These are phyloP conservation scores for Byssoonygena ceratinophila DNA, from an alignment of 2,329 filamentous ascomycete genomes.

Conservation along the genomic window DNA sequence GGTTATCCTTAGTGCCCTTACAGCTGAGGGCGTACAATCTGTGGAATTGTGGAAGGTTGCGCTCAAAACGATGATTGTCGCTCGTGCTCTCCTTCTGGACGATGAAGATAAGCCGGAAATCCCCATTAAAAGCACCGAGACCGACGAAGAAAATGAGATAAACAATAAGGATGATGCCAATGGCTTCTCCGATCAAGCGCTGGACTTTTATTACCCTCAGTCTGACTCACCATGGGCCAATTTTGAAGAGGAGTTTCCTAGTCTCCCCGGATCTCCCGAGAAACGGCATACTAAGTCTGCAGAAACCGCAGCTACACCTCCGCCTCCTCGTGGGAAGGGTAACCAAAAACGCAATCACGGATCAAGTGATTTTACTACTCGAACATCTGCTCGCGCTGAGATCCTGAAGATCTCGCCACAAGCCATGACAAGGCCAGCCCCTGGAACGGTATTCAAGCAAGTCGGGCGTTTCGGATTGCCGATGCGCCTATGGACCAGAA, in stretches of 20 bases:
- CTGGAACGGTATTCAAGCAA: conserved; percentile 13
- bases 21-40: conserved; percentile 19
- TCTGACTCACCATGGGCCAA: background rate
- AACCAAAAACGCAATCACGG: background rate
- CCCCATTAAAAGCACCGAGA: background rate
- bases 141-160: background rate
- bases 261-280: background rate
- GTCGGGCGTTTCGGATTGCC: conserved; percentile 23
- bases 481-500: conserved; percentile 23
- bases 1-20: conserved; percentile 24
- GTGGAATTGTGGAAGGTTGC: conserved; percentile 25
- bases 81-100: conserved; percentile 26
- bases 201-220: background rate
- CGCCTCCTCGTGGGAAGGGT: background rate
- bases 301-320: background rate
- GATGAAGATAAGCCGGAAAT: conserved; percentile 18
- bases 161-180: conserved; percentile 2
- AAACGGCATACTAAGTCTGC: background rate
- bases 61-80: conserved; percentile 23
- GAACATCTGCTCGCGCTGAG: background rate
- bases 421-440: background rate
- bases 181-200: background rate
- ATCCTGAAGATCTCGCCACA: conserved; percentile 4
- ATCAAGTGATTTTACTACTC: background rate
- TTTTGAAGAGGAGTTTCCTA: conserved; percentile 8